Base-by-base conservation (phyloP, 2,329 filamentous ascomycete genomes). In the Ceratocystis alfenasii region DNA sequence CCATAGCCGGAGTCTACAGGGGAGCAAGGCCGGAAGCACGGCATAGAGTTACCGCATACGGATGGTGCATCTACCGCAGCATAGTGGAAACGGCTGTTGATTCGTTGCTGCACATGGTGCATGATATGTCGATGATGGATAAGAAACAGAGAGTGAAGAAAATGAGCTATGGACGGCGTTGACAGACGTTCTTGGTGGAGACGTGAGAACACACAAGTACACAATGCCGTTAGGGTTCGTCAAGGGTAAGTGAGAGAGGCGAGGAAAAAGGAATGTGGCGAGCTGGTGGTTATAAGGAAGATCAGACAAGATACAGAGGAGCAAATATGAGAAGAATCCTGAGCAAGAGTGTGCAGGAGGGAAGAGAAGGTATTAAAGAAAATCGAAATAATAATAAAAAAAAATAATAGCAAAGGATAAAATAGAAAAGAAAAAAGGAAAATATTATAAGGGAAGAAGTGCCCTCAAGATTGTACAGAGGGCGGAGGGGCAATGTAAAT, bases 101-200 rank as follows among this genome's bases (percentile, higher is more conserved):
- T 7, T 59, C n/a, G 55, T 30, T 59, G 28, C 55, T 59, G 55
- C 55, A 59, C 80, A 79, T 83, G 78, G 78, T 83, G 81, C 81
- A 84, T 84, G 76, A 75, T 83, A 78, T 59, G 25, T 6, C 20
- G 46, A 66, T 7, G n/a, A 20, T 30, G 48, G 20, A 36, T 15
- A 45, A 53, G 15, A 20, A 63, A 48, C 5, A 1, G n/a, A 3
- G 33, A 20, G 4, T 20, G 15, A 33, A 30, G 20, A 53, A 53
- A 15, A 53, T 10, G 22, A 15, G 5, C 8, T n/a, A 6, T n/a
- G 7, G 45, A 48, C 15, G 8, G 15, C 48, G 22, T 53, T 12
- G 48, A 30, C 8, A n/a, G 25, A 25, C 4, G 55, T 59, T 17
- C 6, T 36, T 15, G 25, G 17, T 20, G 55, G 28, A 53, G 48